Evolutionary conservation across 75 land plant species (phyloP), one percentile per base, ranked within the genome.

Genomic region (Ceratopteris richardii): DNA sequence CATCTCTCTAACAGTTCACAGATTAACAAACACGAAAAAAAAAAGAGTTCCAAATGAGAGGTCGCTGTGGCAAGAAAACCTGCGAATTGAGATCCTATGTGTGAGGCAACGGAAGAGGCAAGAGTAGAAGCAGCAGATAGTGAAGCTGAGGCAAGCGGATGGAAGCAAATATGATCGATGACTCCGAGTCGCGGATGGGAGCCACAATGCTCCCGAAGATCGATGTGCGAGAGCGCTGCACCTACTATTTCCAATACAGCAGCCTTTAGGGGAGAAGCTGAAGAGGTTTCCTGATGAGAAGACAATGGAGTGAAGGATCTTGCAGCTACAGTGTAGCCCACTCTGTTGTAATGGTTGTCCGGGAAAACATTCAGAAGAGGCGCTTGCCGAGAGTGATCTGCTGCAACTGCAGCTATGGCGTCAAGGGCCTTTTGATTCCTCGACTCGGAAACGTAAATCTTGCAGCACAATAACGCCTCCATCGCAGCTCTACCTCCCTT

Each of bases 171-270:
- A 57, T 91, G 82, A 61, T 91, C 97, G 0, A 87, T 88, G 19
- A 81, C 93, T 19, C 97, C 97, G 9, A 91, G 66, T 9, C 97
- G 70, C 1, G 97, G 97, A 65, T 91, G 97, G 7, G 85, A 57
- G 0, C 97, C 97, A 6, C 62, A 68, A 61, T 90, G 92, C 41
- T 31, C 25, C 61, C 75, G 64, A 9, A 89, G 83, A 60, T 89
- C 67, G 17, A 89, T 68, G 51, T 39, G 52, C 30, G 39, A 51
- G 24, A 72, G 62, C 16, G 95, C 95, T 5, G 87, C 68, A 33
- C 61, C 66, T 41, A 70, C 82, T 77, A 83, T 78, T 4, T 64
- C 64, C 21, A 68, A 18, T 29, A 80, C 63, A 11, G 82, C 48
- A 12, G 63, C 53, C 20, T 59, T 77, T 30, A 85, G 25, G 0